Evolutionary conservation across 2,329 filamentous ascomycete species (phyloP).

Genomic region (Exophiala xenobiotica): DNA sequence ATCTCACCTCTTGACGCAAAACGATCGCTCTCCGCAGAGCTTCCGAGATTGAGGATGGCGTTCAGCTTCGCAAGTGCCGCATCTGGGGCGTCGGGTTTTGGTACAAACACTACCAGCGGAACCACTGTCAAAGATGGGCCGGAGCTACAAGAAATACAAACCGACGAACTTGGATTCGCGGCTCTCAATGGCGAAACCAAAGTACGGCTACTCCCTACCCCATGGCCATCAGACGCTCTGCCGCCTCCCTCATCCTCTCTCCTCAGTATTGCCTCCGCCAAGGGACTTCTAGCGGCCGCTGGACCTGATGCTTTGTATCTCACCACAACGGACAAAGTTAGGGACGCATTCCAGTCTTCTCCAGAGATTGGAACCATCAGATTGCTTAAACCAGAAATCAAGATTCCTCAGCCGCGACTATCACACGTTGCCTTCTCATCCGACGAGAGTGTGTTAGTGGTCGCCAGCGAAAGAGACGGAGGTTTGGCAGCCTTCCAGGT

Average conservation of each 20-base stretch:
- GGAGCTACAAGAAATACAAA: constrained; percentile 74
- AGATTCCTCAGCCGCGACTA: constrained; percentile 70
- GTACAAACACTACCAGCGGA: constrained; percentile 35
- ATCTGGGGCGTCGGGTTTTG: constrained; percentile 43
- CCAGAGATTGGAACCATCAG: constrained; percentile 53
- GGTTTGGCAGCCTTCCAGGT: constrained; percentile 83
- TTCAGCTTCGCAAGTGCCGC: constrained; percentile 60
- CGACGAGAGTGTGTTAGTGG: constrained; percentile 80
- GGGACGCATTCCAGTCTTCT: constrained; percentile 64
- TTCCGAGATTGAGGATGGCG: constrained; percentile 54
- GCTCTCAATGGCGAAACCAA: constrained; percentile 67
- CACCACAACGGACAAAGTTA: constrained; percentile 72
- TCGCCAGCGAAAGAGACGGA: constrained; percentile 77
- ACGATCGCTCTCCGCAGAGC: constrained; percentile 40
- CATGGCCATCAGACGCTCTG: constrained; percentile 69
- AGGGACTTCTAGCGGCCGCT: constrained; percentile 81
- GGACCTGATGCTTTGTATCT: constrained; percentile 77
- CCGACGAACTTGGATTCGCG: constrained; percentile 82
- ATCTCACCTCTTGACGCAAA: constrained; percentile 31
- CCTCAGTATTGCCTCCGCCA: constrained; percentile 75
- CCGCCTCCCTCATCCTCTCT: constrained; percentile 79
- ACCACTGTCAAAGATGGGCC: constrained; percentile 53
- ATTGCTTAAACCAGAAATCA: constrained; percentile 70
- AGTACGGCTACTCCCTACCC: constrained; percentile 71
- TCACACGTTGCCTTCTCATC: constrained; percentile 88